Evolutionary conservation across 768 basidiomycete genomes (phyloP).

Genomic region (Macrolepiota dolichaula): DNA sequence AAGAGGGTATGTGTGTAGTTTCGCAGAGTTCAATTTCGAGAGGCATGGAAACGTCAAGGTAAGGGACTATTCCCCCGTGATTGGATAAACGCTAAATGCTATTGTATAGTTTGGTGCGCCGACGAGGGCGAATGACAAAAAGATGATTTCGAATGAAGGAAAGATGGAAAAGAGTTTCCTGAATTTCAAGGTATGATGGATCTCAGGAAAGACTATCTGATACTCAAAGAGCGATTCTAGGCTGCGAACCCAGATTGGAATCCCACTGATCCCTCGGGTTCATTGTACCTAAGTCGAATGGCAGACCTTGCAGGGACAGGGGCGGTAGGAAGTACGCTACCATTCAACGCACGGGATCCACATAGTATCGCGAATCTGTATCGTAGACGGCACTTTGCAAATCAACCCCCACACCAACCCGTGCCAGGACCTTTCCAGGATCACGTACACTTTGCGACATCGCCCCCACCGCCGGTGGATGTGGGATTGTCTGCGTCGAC

Average conservation of each 20-base stretch:
- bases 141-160: constrained; percentile 83
- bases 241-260: constrained; percentile 96
- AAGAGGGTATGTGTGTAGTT: constrained; percentile 94
- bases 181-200: constrained; percentile 70
- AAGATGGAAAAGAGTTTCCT: constrained; percentile 99
- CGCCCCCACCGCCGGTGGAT: constrained; percentile 22
- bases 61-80: neutral
- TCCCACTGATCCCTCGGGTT: constrained; percentile 86
- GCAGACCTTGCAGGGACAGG: constrained; percentile 51
- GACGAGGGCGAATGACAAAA: constrained; percentile 58
- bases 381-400: constrained; percentile 3
- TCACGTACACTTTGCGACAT: constrained; percentile 28
- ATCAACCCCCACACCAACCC: constrained; percentile 7
- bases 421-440: neutral
- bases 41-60: constrained; percentile 91
- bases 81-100: neutral
- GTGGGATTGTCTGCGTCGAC: neutral
- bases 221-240: constrained; percentile 26
- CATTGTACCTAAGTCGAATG: constrained; percentile 85
- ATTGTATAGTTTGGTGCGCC: constrained; percentile 78
- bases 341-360: constrained; percentile 11
- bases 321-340: constrained; percentile 2
- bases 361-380: constrained; percentile 16
- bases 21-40: constrained; percentile 98
- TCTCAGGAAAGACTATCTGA: neutral